Base-by-base conservation (phyloP, 2,329 filamentous ascomycete genomes). In the Raffaelea arxii region DNA sequence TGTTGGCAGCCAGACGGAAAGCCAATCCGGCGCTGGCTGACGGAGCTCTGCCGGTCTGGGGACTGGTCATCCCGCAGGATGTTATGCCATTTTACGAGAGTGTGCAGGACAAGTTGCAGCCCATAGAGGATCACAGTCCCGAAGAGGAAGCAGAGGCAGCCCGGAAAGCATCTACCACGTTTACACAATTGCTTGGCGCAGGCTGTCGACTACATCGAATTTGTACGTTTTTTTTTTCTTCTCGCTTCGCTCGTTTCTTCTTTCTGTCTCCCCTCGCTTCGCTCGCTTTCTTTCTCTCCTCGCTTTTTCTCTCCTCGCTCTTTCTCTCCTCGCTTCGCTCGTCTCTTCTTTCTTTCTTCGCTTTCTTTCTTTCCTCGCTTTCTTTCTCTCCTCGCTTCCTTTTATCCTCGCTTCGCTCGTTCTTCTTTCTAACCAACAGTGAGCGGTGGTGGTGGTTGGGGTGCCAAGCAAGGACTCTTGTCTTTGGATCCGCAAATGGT, bases 391-490 rank as follows among this genome's bases (percentile, higher is more conserved):
- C n/a, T n/a, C n/a, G n/a, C n/a, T n/a, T n/a, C n/a, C n/a, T n/a
- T n/a, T n/a, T n/a, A 25, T n/a, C n/a, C n/a, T n/a, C n/a, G 32
- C 16, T 9, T 36, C 16, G 6, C 6, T 10, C 16, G 14, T 16
- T 16, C 21, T 23, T 38, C 37, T 6, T 43, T 45, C 10, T 45
- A 37, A 23, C 19, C 6, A 19, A 12, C 38, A 73, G 77, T 90
- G 52, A 89, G 85, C 56, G 87, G 87, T 4, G 87, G 87, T 40
- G 87, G 87, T 37, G 87, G 87, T 19, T 94, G 87, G 87, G 87
- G 87, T 16, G 70, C 76, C 47, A 92, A 91, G 60, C 80, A 84
- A 55, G 87, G 87, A 1, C 67, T 94, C 1, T 66, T 94, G 3
- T 87, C 86, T 6, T 70, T 94, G 4, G 86, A 92, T 57, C 85